Percentiles rank a stretch among this genome's conserved stretches.
These are phyloP conservation scores for Boletus mariae DNA, from an alignment of 1,284 basidiomycete genomes.

Conservation along the genomic window DNA sequence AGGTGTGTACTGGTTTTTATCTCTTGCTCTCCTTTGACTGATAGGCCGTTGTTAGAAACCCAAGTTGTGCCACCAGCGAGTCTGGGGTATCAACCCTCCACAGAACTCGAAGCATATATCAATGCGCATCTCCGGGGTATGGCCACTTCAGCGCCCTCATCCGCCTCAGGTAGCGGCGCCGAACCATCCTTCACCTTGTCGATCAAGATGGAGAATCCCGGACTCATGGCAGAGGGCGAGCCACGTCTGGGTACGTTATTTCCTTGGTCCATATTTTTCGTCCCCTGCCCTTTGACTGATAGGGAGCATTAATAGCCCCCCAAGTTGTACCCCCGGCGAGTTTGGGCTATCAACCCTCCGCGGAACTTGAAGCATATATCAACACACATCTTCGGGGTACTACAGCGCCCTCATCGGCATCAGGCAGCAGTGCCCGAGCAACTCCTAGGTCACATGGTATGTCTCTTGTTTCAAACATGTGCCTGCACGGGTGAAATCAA, in stretches of 20 bases:
- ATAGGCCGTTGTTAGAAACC: background rate
- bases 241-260: too few species aligned
- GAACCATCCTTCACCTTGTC: too few species aligned
- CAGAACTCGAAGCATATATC: slow-evolving; percentile 10
- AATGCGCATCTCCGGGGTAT: background rate
- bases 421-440: background rate
- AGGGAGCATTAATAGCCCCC: background rate
- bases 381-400: slow-evolving; percentile 1
- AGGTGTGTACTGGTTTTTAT: background rate
- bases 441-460: background rate
- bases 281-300: background rate
- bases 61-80: slow-evolving; percentile 1
- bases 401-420: background rate
- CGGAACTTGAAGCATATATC: slow-evolving; percentile 9
- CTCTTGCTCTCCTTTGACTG: background rate
- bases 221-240: too few species aligned
- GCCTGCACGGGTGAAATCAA: background rate
- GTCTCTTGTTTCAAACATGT: background rate
- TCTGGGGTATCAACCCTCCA: slow-evolving; percentile 9
- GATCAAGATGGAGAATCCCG: too few species aligned
- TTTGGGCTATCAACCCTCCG: slow-evolving; percentile 6
- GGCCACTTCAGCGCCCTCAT: too few species aligned
- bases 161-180: too few species aligned
- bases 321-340: background rate
- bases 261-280: too few species aligned